Evolutionary conservation across 2,329 filamentous ascomycete genomes (phyloP), one percentile per base, ranked within the genome.

Genomic region (Phoma sp.): DNA sequence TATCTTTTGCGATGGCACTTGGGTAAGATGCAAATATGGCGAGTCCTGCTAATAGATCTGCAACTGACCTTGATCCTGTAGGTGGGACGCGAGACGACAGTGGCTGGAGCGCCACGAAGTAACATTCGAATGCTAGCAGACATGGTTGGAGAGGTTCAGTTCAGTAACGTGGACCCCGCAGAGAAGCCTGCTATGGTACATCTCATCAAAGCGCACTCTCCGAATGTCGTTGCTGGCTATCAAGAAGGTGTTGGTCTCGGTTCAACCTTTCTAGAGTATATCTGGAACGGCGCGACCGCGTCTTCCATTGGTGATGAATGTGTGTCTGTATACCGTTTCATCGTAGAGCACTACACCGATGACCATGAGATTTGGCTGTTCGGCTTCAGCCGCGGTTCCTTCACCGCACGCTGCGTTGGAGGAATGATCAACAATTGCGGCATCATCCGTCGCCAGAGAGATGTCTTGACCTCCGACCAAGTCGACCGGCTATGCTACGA

Each of bases 341-440:
- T 75, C 23, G 72, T 73, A 0, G 62, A 73, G 22, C 54, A 74
- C 48, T 75, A 66, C 45, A 68, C 64, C 1, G 47, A 54, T 4
- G 67, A 70, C 1, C 73, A 79, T 44, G 76, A 77, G 9, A 78
- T 80, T 37, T 80, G 75, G 62, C 59, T 80, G 3, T 69, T 79
- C 30, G 78, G 78, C 2, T 79, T 79, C 60, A 78, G 75, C 5
- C 68, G 78, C 35, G 78, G 78, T n/a, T 74, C 78, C 1, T 80
- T 74, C 54, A 80, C 76, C 0, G 74, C 75, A 25, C 72, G 77
- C 7, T 75, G 71, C 43, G 69, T 79, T 0, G 77, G 73, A 3
- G 78, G 77, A 40, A 75, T 80, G 64, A 75, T 80, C 45, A 75
- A 74, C 32, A 76, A 77, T 14, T 71, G 77, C 29, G 77, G 77